These are phyloP conservation scores for Candida xiaguanensis DNA, from an alignment of 805 yeast species.

Conservation along the genomic window DNA sequence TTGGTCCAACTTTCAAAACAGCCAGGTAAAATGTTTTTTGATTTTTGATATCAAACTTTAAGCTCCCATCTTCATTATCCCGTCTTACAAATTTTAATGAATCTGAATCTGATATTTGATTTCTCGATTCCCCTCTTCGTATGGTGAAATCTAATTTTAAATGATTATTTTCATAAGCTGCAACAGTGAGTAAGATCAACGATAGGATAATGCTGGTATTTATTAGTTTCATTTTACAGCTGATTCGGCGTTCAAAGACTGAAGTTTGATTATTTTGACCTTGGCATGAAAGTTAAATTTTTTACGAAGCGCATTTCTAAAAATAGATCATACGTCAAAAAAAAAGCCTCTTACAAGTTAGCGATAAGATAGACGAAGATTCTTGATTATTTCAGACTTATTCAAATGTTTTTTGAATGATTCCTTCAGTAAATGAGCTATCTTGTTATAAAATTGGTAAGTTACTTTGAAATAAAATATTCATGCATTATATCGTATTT, in stretches of 20 bases:
- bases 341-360: neutral
- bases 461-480: too few species aligned
- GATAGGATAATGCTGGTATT: neutral
- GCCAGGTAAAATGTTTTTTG: conserved; percentile 11
- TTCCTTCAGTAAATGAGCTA: too few species aligned
- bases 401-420: too few species aligned
- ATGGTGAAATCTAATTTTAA: neutral
- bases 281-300: neutral
- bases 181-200: neutral
- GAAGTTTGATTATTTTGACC: too few species aligned
- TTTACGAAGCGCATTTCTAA: neutral
- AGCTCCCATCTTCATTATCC: neutral
- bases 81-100: neutral
- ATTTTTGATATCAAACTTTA: neutral
- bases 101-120: neutral
- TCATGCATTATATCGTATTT: too few species aligned
- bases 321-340: neutral
- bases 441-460: too few species aligned
- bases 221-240: neutral
- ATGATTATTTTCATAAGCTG: neutral
- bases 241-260: too few species aligned
- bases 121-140: neutral
- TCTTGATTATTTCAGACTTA: too few species aligned
- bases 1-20: conserved; percentile 9
- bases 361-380: too few species aligned